These are phyloP conservation scores for Discostella stelligera DNA, from an alignment of 352 stramenopile genomes.

Conservation along the genomic window DNA sequence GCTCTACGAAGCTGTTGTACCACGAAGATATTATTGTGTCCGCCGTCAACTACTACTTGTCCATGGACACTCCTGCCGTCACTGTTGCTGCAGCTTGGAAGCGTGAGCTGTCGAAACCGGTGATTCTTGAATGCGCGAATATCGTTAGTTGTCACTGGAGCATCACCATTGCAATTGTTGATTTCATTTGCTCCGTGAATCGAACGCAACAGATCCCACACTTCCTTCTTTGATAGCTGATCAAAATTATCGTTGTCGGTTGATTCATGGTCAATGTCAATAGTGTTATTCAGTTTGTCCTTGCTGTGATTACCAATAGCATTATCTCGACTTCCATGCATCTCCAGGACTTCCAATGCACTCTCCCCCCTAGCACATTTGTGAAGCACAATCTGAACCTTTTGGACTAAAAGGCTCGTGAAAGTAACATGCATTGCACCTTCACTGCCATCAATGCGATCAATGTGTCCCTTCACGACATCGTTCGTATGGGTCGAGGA, in stretches of 20 bases:
- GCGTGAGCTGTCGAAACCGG: slow-evolving; percentile 16
- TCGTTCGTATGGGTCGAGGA: no score
- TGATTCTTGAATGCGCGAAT: slow-evolving; percentile 16
- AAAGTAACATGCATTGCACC: no score
- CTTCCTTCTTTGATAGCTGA: slow-evolving; percentile 1
- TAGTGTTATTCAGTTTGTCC: not conserved
- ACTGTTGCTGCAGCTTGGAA: not conserved
- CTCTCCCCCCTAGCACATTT: not conserved
- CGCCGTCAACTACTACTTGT: not conserved
- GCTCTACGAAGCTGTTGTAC: not conserved
- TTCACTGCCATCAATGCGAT: not conserved
- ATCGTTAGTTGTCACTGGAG: no score
- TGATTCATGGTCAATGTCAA: not conserved
- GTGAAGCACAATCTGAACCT: not conserved
- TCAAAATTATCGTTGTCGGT: slow-evolving; percentile 3
- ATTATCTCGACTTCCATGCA: slow-evolving; percentile 15
- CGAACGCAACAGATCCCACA: not conserved
- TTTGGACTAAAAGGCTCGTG: not conserved
- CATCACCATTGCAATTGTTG: not conserved
- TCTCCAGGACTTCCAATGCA: slow-evolving; percentile 30
- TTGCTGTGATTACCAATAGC: not conserved
- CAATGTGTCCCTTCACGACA: not conserved
- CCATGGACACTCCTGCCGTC: not conserved
- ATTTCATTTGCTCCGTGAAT: slow-evolving; percentile 1
- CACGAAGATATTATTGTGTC: not conserved